phyloP scores from a whole-genome alignment of 2,329 filamentous ascomycete genomes.

The Trichoderma guizhouense region DNA sequence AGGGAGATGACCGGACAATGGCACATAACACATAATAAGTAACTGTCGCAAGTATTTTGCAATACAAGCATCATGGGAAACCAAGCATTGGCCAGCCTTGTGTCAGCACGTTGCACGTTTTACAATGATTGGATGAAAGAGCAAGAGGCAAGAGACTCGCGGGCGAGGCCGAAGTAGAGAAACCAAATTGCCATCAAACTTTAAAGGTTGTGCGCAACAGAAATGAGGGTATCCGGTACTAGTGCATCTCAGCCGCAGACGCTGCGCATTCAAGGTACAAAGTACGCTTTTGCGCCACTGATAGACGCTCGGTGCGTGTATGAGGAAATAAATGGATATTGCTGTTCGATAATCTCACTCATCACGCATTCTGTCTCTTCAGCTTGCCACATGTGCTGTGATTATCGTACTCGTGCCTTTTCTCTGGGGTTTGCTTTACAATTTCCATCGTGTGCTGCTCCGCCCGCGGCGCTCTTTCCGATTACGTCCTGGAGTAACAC shows the following conservation, averaged over 20 bases:
- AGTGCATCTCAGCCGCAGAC: background rate
- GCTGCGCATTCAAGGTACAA: background rate
- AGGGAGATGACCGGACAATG: background rate
- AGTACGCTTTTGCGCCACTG: background rate
- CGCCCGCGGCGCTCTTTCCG: conserved; percentile 2
- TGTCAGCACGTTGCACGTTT: background rate
- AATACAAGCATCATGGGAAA: background rate
- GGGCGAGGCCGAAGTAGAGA: conserved; percentile 4
- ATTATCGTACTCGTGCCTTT: background rate
- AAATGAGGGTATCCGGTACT: background rate
- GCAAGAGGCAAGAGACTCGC: background rate
- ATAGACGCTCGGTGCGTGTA: background rate
- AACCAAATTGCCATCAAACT: background rate
- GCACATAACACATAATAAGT: background rate
- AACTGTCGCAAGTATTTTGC: background rate
- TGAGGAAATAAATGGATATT: conserved; percentile 10
- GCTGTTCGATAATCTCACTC: background rate
- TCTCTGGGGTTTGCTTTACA: background rate
- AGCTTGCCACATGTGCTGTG: background rate
- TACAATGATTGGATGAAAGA: background rate
- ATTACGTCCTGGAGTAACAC: background rate
- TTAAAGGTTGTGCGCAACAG: background rate
- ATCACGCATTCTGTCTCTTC: background rate
- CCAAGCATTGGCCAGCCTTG: background rate
- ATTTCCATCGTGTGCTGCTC: background rate